Base-by-base conservation (phyloP, 768 basidiomycete species). In the Gymnopilus dilepis region DNA sequence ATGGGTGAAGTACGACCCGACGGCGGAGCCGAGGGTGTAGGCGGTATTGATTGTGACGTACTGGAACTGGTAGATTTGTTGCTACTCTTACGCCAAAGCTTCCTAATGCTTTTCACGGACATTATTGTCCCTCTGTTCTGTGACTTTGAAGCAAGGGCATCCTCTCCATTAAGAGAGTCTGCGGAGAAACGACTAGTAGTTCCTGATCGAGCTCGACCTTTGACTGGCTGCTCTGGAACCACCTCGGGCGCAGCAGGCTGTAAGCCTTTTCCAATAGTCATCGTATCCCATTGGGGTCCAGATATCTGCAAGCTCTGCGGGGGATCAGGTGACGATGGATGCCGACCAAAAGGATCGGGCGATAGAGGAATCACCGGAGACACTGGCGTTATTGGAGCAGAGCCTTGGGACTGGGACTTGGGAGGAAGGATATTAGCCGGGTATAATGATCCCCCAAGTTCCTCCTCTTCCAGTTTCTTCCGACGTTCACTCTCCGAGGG, bases 351-450 rank as follows among this genome's bases (percentile, higher is more conserved):
- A 26, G 92, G 92, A 75, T 94, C 92, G 7, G 92, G 90, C 9
- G 91, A 90, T n/a, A 92, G 77, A 38, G 92, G 92, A 58, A 93
- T 90, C n/a, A 88, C 69, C 21, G 90, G 88, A 1, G 87, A 86
- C 38, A 79, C 80, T 7, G 76, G 62, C 28, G 67, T 61, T 41
- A 79, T 80, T 8, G 76, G 62, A 30, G 67, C 61, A 37, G 58
- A 70, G 56, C 61, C 66, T 70, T 67, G 56, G 61, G 60, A 12
- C 61, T 67, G 56, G 61, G 60, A 12, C 61, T 62, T 8, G 62
- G 58, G 22, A 73, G 66, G 22, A 9, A 64, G 50, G 30, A 74
- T 71, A 42, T 76, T 71, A 28, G 77, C 69, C 22, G 82, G 79
- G 70, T 86, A 89, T 19, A 77, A 68, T 12, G 70, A 72, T 28